phyloP scores from a whole-genome alignment of 108 stramenopile genomes.

The Parietichytrium sp. region DNA sequence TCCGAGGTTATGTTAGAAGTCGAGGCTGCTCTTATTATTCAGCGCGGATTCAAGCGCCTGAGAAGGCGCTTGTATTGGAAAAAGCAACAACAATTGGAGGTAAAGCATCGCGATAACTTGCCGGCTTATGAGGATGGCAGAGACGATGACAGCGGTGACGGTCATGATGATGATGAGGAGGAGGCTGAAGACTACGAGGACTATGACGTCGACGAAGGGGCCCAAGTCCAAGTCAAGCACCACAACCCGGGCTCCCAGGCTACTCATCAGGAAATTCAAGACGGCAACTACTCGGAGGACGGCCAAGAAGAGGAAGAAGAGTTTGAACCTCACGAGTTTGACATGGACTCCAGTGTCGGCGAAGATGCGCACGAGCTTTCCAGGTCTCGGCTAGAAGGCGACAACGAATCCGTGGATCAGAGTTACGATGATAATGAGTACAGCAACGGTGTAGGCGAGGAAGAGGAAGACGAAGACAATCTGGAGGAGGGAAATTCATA shows the following conservation, averaged over 20 bases:
- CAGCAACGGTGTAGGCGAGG: neutral
- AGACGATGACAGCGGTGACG: no score
- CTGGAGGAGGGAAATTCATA: neutral
- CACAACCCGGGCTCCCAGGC: no score
- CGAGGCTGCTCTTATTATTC: neutral
- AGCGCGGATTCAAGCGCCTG: conserved; percentile 26
- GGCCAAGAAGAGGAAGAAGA: neutral
- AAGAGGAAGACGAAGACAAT: conserved; percentile 10
- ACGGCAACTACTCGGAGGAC: neutral
- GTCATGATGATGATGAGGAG: no score
- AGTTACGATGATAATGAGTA: no score
- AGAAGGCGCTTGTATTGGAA: neutral
- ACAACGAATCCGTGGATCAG: no score
- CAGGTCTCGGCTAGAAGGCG: no score
- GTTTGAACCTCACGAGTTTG: neutral
- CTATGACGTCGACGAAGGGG: no score
- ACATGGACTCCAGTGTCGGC: no score
- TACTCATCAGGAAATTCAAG: no score
- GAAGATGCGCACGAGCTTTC: no score
- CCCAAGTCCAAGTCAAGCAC: no score
- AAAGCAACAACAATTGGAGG: neutral
- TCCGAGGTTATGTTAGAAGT: neutral
- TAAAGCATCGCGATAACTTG: neutral
- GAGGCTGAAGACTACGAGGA: no score
- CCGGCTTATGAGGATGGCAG: neutral